Base-by-base conservation (phyloP, 164 flowering plant genomes). In the Chimonanthus salicifolius region DNA sequence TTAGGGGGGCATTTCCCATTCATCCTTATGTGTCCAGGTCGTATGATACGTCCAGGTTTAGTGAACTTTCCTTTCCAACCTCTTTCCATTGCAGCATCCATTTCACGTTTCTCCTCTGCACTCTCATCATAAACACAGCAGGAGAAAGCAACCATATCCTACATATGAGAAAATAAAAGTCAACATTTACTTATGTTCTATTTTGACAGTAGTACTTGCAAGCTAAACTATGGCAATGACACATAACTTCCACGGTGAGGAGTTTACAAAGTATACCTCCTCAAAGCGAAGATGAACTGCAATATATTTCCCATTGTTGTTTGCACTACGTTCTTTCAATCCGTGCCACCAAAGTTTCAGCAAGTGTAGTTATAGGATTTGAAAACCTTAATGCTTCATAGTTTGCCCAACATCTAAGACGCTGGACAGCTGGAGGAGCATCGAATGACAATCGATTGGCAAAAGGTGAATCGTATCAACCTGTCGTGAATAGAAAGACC, bases 141-240 rank as follows among this genome's bases (percentile, higher is more conserved):
- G 48, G 99, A 95, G 83, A 95, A 95, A 67, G 99, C 99, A 80
- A 95, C 97, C 99, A 95, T 95, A 79, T 95, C 99, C 99, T 94
- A 82, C 48, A 80, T 21, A 70, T 49, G 9, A 51, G 62, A 8
- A 33, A 46, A 11, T 16, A 64, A 13, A n/a, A 49, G 44, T 54
- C 60, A 13, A 54, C n/a, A 54, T 10, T 16, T 16, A 13, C 3
- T 5, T 3, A 51, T 4, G 58, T 51, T 51, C 60, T 54, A n/a
- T n/a, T n/a, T n/a, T n/a, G n/a, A n/a, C n/a, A n/a, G 16, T 6
- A 10, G 60, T n/a, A 54, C 5, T 54, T 54, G 60, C 16, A 54
- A 54, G 5, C 60, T 71, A 49, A 58, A 13, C 58, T 49, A 68
- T 49, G 21, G 4, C 5, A 6, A 62, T 46, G n/a, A 15, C 10